These are phyloP conservation scores for Aspergillus cristatus DNA, from an alignment of 495 filamentous ascomycete genomes.

Conservation along the genomic window DNA sequence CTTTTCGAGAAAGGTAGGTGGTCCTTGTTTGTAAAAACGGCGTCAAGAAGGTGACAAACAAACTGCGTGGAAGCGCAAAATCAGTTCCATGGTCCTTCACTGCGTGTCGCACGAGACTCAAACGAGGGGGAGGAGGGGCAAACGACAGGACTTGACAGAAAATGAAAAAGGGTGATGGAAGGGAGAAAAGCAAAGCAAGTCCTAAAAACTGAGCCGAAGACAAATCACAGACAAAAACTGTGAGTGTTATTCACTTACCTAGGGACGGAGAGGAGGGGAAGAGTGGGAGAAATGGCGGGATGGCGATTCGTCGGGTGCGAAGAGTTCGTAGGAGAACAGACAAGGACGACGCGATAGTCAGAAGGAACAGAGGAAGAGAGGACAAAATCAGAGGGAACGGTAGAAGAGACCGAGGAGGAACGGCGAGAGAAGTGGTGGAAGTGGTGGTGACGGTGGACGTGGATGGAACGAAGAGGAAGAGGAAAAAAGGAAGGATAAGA, in stretches of 20 bases:
- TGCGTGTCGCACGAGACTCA: neutral
- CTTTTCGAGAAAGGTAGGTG: no score
- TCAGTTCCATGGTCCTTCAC: neutral
- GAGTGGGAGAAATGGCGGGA: no score
- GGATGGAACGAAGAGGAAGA: no score
- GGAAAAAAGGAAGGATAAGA: constrained; percentile 10
- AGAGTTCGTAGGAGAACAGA: no score
- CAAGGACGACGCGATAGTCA: no score
- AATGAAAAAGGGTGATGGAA: neutral
- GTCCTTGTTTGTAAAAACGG: neutral
- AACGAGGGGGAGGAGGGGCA: neutral
- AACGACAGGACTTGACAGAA: neutral
- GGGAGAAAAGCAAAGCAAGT: neutral
- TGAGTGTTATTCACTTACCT: no score
- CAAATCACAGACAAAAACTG: no score
- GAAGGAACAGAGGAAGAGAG: neutral
- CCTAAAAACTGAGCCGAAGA: no score
- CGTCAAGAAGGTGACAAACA: neutral
- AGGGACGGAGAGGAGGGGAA: no score
- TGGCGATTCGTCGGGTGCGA: no score
- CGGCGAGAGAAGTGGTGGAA: constrained; percentile 10
- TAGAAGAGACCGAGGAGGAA: constrained; percentile 13
- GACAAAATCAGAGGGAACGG: constrained; percentile 2
- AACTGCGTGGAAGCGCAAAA: neutral
- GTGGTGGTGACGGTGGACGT: no score